A percentile compares a stretch with the other conserved stretches of the same genome.
Conservation (phyloP, 495 filamentous ascomycete genomes). For the Cercophora newfieldiana region DNA sequence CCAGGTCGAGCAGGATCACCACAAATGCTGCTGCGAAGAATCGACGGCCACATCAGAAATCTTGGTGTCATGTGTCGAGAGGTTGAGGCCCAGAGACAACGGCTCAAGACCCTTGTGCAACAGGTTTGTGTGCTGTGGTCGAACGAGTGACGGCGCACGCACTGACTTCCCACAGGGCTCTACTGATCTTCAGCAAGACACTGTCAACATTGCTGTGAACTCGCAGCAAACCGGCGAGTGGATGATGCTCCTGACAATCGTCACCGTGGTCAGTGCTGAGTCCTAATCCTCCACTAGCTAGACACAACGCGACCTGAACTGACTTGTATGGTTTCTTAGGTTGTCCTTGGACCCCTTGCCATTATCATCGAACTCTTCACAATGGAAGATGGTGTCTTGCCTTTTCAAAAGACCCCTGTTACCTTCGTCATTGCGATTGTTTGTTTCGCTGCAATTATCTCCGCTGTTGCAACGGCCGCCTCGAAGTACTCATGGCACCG, state of each 20-base stretch:
- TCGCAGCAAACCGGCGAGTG: background rate
- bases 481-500: background rate
- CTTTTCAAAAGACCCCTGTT: background rate
- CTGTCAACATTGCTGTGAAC: background rate
- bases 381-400: background rate
- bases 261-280: background rate
- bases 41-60: background rate
- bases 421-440: background rate
- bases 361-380: background rate
- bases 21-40: background rate
- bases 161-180: too few relatives aligned
- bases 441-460: background rate
- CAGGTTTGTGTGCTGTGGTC: background rate
- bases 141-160: background rate
- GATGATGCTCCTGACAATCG: background rate
- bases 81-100: background rate
- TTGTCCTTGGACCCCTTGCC: background rate
- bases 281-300: background rate
- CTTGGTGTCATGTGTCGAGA: background rate
- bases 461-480: background rate
- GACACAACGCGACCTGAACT: background rate
- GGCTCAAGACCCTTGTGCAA: background rate
- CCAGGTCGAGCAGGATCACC: background rate
- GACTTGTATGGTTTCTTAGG: too few relatives aligned
- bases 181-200: background rate